Evolutionary conservation across 176 grass and related monocot species (phyloP), one percentile per base, ranked within the genome.

Genomic region (Echinochloa phyllopogon): DNA sequence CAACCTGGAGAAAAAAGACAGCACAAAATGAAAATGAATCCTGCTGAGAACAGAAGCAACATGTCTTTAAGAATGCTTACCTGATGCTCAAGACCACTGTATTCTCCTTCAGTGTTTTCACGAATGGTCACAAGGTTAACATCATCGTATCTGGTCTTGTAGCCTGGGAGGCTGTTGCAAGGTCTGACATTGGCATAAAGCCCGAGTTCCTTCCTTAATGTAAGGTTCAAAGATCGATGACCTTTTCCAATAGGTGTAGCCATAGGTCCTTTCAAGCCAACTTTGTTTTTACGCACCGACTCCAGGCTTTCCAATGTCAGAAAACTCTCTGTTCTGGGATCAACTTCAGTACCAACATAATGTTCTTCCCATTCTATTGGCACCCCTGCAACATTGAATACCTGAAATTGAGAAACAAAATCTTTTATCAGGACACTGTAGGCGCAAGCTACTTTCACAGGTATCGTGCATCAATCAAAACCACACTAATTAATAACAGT

Each of bases 161-260:
- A 98, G 51, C 96, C 91, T 29, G 85, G 87, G 52, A 98, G 94
- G 59, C 93, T 98, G 70, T 96, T 91, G 86, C 93, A 98, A 75
- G 96, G 96, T 82, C 96, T 93, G 58, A 98, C 96, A 84, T 98
- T 98, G 27, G 96, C 93, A 50, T 92, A 98, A 25, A 98, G 91
- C 78, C 96, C 93, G 25, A 98, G 82, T 52, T 98, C 96, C 91
- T 98, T 98, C 84, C 96, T 83, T 52, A 98, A 81, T 73, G 96
- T 98, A 74, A 98, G 90, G 76, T 98, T 98, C 80, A 98, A 81
- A 50, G 96, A 98, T 37, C 96, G 92, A 82, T 98, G 96, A 6
- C 96, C 96, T 82, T 98, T 98, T 77, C 96, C 93, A 91, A 98
- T 95, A 67, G 96, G 96, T 48, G 96, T 98, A 75, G 96, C 96